phyloP scores from a whole-genome alignment of 805 yeast species.

The Nakazawaea molendinolei region DNA sequence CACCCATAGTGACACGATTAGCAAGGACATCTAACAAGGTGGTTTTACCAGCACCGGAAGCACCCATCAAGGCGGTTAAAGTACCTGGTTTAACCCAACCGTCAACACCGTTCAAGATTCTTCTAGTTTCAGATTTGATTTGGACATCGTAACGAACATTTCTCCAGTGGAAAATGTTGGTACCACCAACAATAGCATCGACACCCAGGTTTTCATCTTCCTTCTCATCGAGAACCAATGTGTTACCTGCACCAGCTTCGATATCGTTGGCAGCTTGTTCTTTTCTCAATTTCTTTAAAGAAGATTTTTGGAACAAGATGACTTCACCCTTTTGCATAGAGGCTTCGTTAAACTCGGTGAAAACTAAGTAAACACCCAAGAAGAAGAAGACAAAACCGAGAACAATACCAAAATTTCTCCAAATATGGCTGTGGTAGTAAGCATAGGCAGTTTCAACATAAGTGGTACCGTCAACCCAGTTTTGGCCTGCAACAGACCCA shows the following conservation, averaged over 20 bases:
- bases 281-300: slow-evolving; percentile 17
- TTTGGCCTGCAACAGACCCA: slow-evolving; percentile 48
- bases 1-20: slow-evolving; percentile 65
- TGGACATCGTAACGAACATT: slow-evolving; percentile 55
- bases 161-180: slow-evolving; percentile 60
- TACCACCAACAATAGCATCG: slow-evolving; percentile 23
- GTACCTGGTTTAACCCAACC: slow-evolving; percentile 82
- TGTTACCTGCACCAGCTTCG: slow-evolving; percentile 4
- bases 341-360: slow-evolving; percentile 53
- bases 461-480: slow-evolving; percentile 43
- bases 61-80: slow-evolving; percentile 78
- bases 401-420: slow-evolving; percentile 78
- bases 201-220: slow-evolving; percentile 23
- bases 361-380: slow-evolving; percentile 42
- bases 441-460: slow-evolving; percentile 39
- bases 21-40: slow-evolving; percentile 68
- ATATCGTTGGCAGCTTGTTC: slow-evolving; percentile 2
- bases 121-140: slow-evolving; percentile 40
- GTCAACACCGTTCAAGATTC: slow-evolving; percentile 40
- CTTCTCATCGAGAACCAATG: slow-evolving; percentile 19
- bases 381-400: slow-evolving; percentile 51
- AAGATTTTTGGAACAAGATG: slow-evolving; percentile 46
- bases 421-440: slow-evolving; percentile 51
- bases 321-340: slow-evolving; percentile 70
- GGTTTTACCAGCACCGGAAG: slow-evolving; percentile 85